Evolutionary conservation across 495 filamentous ascomycete species (phyloP), one percentile per base, ranked within the genome.

Genomic region (Lasiosphaeris hirsuta): DNA sequence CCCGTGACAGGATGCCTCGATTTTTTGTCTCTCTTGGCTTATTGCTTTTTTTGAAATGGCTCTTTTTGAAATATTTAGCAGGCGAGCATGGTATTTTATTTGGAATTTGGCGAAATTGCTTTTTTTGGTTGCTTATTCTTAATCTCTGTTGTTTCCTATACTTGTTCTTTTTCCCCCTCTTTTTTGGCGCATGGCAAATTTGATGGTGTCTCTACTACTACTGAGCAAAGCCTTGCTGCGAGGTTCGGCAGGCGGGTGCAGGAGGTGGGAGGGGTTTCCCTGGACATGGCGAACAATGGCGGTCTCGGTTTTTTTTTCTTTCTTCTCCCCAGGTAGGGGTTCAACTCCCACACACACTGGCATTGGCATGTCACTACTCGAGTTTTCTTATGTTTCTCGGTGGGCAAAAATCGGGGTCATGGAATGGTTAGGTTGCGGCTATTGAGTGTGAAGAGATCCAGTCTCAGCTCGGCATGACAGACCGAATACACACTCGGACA

Each of bases 21-120:
- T 57, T 62, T 52, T 57, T 64, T 61, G 59, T 51, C 30, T 62
- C 43, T 58, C 60, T 46, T 57, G 35, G 15, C 39, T 57, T 62
- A 61, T 47, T 23, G 58, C 48, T 56, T 35, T 51, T 51, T 43
- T 64, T 60, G 41, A 17, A 56, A 30, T 63, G 45, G 10, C 30
- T 15, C 33, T 54, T 45, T 43, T 53, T 57, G 49, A 49, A 55
- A 40, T 49, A 54, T 40, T 62, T 63, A 66, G 67, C 65, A 66
- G 65, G 67, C 69, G 63, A 66, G 67, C 67, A 59, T 30, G 61
- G 63, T 42, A 44, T 53, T 61, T 67, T 48, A 36, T 49, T 60
- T 58, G 56, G 54, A 44, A 51, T 59, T 63, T 59, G 55, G 55
- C 51, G 19, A 59, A 13, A 43, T 41, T 51, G 56, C 59, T 37